Evolutionary conservation across 2,329 filamentous ascomycete species (phyloP).

Genomic region (Zymoseptoria ardabiliae): DNA sequence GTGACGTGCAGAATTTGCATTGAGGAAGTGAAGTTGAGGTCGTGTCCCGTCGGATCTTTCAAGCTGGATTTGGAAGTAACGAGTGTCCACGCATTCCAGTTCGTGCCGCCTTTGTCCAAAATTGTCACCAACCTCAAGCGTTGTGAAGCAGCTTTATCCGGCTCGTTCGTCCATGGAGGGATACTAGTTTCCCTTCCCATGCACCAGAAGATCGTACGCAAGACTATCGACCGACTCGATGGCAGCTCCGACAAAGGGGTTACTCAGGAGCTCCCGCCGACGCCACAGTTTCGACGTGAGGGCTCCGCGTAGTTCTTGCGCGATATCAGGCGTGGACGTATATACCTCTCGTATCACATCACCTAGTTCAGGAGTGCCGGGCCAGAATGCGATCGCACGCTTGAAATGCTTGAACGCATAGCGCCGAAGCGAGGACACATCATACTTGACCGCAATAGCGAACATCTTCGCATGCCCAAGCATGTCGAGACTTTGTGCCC

Average conservation of each 20-base stretch:
- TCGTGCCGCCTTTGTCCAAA: no score
- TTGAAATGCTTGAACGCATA: conserved; percentile 14
- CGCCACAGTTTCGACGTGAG: neutral
- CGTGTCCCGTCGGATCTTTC: no score
- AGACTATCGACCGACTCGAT: neutral
- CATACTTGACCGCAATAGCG: conserved; percentile 16
- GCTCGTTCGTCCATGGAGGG: no score
- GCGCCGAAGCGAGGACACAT: conserved; percentile 9
- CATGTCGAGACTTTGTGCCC: conserved; percentile 1
- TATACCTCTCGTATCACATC: conserved; percentile 36
- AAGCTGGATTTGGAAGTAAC: no score
- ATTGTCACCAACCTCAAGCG: no score
- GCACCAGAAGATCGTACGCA: neutral
- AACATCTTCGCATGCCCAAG: conserved; percentile 18
- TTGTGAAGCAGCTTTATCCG: no score
- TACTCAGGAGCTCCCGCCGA: neutral
- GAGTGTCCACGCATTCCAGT: no score
- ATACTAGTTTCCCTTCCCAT: no score
- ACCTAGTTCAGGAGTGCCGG: conserved; percentile 30
- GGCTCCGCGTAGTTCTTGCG: conserved; percentile 30
- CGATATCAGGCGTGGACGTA: conserved; percentile 35
- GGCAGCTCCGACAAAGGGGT: neutral
- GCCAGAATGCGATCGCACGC: conserved; percentile 26
- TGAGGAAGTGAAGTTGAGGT: no score
- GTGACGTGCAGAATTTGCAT: no score